Evolutionary conservation across 2,329 filamentous ascomycete genomes (phyloP), one percentile per base, ranked within the genome.

Genomic region (Botrytis cinerea): DNA sequence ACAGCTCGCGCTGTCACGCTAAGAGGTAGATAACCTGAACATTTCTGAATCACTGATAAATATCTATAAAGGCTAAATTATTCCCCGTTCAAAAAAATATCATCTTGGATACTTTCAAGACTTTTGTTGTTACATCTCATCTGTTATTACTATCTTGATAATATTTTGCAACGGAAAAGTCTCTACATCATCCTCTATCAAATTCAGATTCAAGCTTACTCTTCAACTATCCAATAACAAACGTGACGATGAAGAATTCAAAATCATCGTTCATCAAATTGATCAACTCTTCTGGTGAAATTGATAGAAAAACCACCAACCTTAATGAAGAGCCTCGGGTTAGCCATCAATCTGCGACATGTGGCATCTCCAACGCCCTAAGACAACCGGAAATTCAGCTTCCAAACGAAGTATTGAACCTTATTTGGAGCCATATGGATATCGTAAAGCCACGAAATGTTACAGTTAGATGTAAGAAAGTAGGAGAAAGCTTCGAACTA

Each of bases 171-270:
- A 18, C n/a, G 3, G 28, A 8, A 16, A 28, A 32, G 1, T 9
- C 28, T 28, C 14, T 14, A 57, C 1, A 7, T 1, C 51, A 57
- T 18, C n/a, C 14, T 57, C 5, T 28, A 28, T 54, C 2, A 18
- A 28, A 0, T 54, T 28, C 6, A 0, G 16, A 18, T 0, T 1
- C 6, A 8, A 28, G 0, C 5, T 28, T 4, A 18, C 0, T 0
- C 1, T 28, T 16, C 5, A 28, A 28, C 6, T 18, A 8, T 28
- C 4, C n/a, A 18, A 28, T 18, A 54, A 14, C n/a, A 3, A 54
- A 18, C 7, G 3, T 2, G n/a, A 32, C 6, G 1, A 57, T 57
- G n/a, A 7, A 9, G 2, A 28, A 57, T 2, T 28, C 51, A 57
- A 18, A 0, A 1, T 28, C 51, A 28, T 57, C n/a, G 1, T 18